Base-by-base conservation (phyloP, 306 rosid genomes). In the Boehmeria nivea region DNA sequence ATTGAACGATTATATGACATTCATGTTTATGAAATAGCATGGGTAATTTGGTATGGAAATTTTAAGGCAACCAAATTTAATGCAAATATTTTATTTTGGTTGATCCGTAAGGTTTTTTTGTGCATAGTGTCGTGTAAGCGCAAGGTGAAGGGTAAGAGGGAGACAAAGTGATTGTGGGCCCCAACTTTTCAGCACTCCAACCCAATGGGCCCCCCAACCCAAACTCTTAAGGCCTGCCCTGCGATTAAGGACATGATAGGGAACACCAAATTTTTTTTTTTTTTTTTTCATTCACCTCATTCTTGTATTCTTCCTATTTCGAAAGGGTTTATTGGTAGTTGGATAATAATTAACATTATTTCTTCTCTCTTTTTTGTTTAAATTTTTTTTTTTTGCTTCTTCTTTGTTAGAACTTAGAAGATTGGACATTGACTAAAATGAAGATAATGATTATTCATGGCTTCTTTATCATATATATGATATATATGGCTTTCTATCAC, bases 111-210 rank as follows among this genome's bases (percentile, higher is more conserved):
- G n/a, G n/a, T n/a, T n/a, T n/a, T n/a, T n/a, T n/a, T n/a, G n/a
- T n/a, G 13, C 12, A n/a, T n/a, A 20, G 12, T 4, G 48, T 18
- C 1, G 37, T 4, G 18, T 1, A 40, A 3, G 17, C 12, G n/a
- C 1, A 1, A 72, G 27, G 49, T 36, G 87, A 64, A 64, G 70
- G 78, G 72, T 54, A 64, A 19, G 63, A 70, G 61, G 80, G 91
- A 48, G 82, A 75, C 81, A 72, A 38, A 65, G 39, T 8, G 63
- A 64, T 23, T 18, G 68, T 72, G 77, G 80, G 58, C 61, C 78
- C 78, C 78, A 74, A 65, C 67, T 0, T 15, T 0, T 34, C 15
- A 13, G 77, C 84, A 69, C 74, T 49, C 59, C 8, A 28, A 28
- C 34, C 33, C 8, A 24, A 34, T 31, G 72, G 80, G n/a, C n/a